phyloP scores from a whole-genome alignment of 148 eudicot species.

The Spergularia bocconei region DNA sequence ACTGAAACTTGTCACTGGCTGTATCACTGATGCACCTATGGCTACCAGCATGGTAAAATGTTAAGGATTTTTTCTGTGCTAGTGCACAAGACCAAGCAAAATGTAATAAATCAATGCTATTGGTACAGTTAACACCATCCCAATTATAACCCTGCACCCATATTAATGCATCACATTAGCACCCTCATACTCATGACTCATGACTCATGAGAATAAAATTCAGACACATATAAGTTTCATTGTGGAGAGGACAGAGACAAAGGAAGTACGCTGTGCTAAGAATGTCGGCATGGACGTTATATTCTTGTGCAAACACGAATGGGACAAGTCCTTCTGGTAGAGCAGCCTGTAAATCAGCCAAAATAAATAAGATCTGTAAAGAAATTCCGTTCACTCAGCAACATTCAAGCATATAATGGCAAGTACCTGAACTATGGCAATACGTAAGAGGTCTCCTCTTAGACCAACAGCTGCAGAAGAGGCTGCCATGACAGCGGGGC shows the following conservation, averaged over 20 bases:
- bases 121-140: constrained; percentile 65
- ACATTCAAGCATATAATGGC: no score
- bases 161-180: no score
- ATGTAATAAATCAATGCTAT: constrained; percentile 61
- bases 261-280: constrained; percentile 38
- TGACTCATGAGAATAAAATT: no score
- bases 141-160: constrained; percentile 57
- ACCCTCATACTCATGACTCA: no score
- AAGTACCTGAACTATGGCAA: constrained; percentile 76
- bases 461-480: constrained; percentile 66
- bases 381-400: no score
- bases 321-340: constrained; percentile 36
- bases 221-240: no score
- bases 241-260: no score
- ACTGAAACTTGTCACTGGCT: no score
- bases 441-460: constrained; percentile 57
- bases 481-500: constrained; percentile 89
- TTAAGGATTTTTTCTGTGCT: no score
- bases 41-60: no score
- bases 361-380: no score
- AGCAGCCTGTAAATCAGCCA: constrained; percentile 28
- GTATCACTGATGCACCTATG: no score
- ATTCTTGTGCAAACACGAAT: constrained; percentile 37
- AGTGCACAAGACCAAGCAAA: constrained; percentile 40
- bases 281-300: constrained; percentile 35